These are phyloP conservation scores for Calendula officinalis DNA, from an alignment of 129 eudicot species.

Conservation along the genomic window DNA sequence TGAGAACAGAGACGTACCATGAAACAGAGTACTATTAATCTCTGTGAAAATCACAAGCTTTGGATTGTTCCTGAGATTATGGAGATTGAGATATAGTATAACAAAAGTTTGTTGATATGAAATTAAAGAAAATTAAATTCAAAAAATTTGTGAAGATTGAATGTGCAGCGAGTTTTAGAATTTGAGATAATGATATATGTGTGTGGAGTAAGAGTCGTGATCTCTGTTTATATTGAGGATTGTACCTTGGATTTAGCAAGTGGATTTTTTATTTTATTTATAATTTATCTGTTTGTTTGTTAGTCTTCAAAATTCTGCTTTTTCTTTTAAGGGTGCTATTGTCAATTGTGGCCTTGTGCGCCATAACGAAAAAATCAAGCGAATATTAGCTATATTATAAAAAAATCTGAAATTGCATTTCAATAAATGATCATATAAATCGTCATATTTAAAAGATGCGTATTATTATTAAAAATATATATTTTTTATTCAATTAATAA, in stretches of 20 bases:
- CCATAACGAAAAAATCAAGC: too few species aligned
- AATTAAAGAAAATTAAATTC: not conserved
- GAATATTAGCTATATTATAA: too few species aligned
- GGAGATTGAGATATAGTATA: conserved; percentile 6
- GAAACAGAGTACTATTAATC: conserved; percentile 17
- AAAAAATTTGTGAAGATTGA: not conserved
- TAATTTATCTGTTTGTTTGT: not conserved
- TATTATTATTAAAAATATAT: too few species aligned
- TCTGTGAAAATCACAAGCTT: conserved; percentile 27
- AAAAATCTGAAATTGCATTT: too few species aligned
- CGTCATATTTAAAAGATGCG: too few species aligned
- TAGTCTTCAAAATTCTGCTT: too few species aligned
- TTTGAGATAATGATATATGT: conserved; percentile 21
- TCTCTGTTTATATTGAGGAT: conserved; percentile 26
- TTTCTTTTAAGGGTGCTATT: too few species aligned
- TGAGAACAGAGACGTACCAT: conserved; percentile 30
- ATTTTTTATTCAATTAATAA: too few species aligned
- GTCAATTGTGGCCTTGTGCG: too few species aligned
- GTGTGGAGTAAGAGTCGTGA: conserved; percentile 32
- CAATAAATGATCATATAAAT: too few species aligned
- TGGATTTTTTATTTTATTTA: not conserved
- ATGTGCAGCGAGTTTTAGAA: conserved; percentile 7
- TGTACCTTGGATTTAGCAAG: conserved; percentile 25
- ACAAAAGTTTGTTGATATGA: conserved; percentile 16
- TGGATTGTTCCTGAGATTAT: conserved; percentile 19